Conservation (phyloP, 2,329 filamentous ascomycete species). For the Hysterium pulicare region DNA sequence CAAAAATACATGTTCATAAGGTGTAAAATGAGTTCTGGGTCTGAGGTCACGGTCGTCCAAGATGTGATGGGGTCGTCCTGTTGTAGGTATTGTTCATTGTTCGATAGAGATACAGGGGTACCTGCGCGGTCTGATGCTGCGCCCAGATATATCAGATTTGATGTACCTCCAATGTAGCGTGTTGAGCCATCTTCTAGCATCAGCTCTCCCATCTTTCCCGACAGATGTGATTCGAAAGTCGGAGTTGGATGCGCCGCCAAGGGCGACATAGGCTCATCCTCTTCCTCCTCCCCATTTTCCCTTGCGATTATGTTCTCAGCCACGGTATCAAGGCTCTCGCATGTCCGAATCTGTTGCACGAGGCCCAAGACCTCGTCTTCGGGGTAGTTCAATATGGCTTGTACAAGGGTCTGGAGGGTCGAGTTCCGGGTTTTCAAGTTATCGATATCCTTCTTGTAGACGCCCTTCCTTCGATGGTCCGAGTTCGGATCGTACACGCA, state of each 20-base stretch:
- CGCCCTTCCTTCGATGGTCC: slow-evolving; percentile 92
- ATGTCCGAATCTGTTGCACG: slow-evolving; percentile 83
- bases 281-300: slow-evolving; percentile 48
- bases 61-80: slow-evolving; percentile 70
- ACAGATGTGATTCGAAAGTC: slow-evolving; percentile 72
- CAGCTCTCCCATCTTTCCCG: slow-evolving; percentile 89
- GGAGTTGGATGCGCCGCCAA: slow-evolving; percentile 29
- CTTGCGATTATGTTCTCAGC: slow-evolving; percentile 57
- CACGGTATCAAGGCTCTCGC: slow-evolving; percentile 68
- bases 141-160: slow-evolving; percentile 77
- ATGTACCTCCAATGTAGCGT: slow-evolving; percentile 90
- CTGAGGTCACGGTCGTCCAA: slow-evolving; percentile 84
- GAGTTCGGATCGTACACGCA: slow-evolving; percentile 96
- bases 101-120: slow-evolving; percentile 33
- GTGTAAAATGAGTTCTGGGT: slow-evolving; percentile 75
- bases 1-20: slow-evolving; percentile 97
- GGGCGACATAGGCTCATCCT: slow-evolving; percentile 37
- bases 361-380: slow-evolving; percentile 81
- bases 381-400: slow-evolving; percentile 85
- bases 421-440: slow-evolving; percentile 81
- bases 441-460: slow-evolving; percentile 92
- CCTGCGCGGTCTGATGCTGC: slow-evolving; percentile 28
- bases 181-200: slow-evolving; percentile 82
- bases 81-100: slow-evolving; percentile 46
- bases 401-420: slow-evolving; percentile 86